Evolutionary conservation across 805 yeast genomes (phyloP).

Genomic region (Sungouiella thailandica): DNA sequence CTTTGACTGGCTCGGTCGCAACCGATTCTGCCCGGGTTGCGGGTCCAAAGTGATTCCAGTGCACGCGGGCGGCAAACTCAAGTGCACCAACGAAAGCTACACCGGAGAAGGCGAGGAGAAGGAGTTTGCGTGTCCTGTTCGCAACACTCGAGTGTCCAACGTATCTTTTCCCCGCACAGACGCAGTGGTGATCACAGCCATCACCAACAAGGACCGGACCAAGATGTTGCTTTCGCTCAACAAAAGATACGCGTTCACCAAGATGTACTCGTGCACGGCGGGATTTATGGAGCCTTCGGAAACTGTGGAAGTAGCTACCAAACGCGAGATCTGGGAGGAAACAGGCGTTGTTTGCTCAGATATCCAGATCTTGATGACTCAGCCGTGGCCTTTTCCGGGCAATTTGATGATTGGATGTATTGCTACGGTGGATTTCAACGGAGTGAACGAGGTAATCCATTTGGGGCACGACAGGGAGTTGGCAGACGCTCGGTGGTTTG

Average conservation of each 20-base stretch:
- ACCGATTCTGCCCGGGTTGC: constrained; percentile 82
- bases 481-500: constrained; percentile 83
- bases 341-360: constrained; percentile 68
- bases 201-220: constrained; percentile 55
- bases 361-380: constrained; percentile 64
- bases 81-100: constrained; percentile 13
- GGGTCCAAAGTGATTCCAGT: constrained; percentile 60
- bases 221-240: constrained; percentile 69
- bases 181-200: constrained; percentile 79
- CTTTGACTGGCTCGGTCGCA: constrained; percentile 76
- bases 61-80: constrained; percentile 54
- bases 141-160: constrained; percentile 52
- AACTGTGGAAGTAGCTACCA: constrained; percentile 80
- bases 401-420: constrained; percentile 91
- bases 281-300: constrained; percentile 97
- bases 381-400: constrained; percentile 98
- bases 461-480: constrained; percentile 84
- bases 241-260: constrained; percentile 48
- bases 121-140: constrained; percentile 31
- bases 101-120: constrained; percentile 8
- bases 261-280: constrained; percentile 80
- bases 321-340: constrained; percentile 93
- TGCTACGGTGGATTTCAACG: constrained; percentile 69
- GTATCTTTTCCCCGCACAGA: constrained; percentile 91
- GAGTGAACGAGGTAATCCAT: constrained; percentile 57